A percentile compares a stretch with the other conserved stretches of the same genome.
Conservation (phyloP, 2,329 filamentous ascomycete genomes). For the Fusarium sambucinum region DNA sequence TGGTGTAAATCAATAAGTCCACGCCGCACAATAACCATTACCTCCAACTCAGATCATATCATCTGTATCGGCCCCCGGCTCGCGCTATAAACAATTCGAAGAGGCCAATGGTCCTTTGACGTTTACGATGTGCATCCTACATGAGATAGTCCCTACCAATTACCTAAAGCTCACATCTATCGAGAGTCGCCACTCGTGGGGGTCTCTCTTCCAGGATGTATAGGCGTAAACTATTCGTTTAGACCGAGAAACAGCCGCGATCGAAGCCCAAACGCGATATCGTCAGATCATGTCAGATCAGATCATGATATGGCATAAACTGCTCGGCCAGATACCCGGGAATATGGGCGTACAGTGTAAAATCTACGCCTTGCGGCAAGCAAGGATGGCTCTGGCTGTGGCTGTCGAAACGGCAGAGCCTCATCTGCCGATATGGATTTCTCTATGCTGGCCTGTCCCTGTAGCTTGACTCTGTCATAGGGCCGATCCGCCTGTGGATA, state of each 20-base stretch:
- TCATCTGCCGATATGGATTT: conserved; percentile 5
- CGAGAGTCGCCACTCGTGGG: conserved; percentile 9
- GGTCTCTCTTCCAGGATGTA: not conserved
- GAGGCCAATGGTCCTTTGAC: conserved; percentile 5
- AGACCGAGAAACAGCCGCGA: conserved; percentile 35
- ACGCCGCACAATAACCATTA: conserved; percentile 31
- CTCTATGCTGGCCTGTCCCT: conserved; percentile 8
- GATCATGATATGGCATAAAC: conserved; percentile 26
- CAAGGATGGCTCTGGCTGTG: not conserved
- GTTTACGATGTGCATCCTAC: conserved; percentile 1
- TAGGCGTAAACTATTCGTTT: conserved; percentile 1
- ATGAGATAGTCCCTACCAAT: not conserved
- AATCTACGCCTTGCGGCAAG: not conserved
- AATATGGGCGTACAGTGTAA: conserved; percentile 7
- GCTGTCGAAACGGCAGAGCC: conserved; percentile 14
- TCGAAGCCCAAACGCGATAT: conserved; percentile 6
- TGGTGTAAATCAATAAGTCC: conserved; percentile 4
- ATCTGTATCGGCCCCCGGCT: conserved; percentile 8
- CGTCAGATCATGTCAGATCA: conserved; percentile 36
- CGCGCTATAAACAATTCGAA: conserved; percentile 7
- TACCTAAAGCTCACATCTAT: not conserved
- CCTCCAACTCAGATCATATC: conserved; percentile 30
- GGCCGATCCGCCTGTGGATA: conserved; percentile 26
- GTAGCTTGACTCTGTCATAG: conserved; percentile 11
- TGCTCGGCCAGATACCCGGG: conserved; percentile 37